These are phyloP conservation scores for Candida tetrigidarum DNA, from an alignment of 1,139 yeast genomes.

Conservation along the genomic window DNA sequence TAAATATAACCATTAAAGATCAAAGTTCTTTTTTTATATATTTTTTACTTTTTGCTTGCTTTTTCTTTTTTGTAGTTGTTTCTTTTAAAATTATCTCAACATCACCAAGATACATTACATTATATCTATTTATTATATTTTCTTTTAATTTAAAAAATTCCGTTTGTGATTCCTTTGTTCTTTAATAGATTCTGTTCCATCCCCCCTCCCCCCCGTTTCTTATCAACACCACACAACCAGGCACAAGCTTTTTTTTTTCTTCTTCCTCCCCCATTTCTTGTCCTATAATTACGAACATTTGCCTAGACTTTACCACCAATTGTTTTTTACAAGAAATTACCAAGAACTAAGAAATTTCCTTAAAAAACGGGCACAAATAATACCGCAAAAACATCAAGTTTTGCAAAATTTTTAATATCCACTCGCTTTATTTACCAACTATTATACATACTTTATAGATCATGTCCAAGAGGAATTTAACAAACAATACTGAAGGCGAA, in stretches of 20 bases:
- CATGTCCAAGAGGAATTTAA: slow-evolving; percentile 4
- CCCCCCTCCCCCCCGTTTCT: background rate
- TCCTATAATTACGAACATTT: slow-evolving; percentile 1
- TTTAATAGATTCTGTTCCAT: background rate
- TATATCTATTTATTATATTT: no score
- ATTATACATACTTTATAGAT: background rate
- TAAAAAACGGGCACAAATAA: no score
- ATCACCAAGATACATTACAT: no score
- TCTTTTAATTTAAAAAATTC: background rate
- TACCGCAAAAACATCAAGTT: no score
- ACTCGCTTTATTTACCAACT: no score
- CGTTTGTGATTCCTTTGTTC: background rate
- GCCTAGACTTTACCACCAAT: no score
- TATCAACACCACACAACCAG: background rate
- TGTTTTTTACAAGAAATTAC: background rate
- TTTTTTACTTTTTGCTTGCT: background rate
- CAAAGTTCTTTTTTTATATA: background rate
- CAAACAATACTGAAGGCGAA: background rate
- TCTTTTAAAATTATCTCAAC: no score
- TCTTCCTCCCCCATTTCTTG: no score
- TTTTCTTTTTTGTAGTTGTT: background rate
- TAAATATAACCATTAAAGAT: slow-evolving; percentile 1
- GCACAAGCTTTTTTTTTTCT: background rate
- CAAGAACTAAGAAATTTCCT: background rate
- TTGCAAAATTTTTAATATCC: no score